phyloP scores from a whole-genome alignment of 2,329 filamentous ascomycete genomes.

The Alternaria sp. region DNA sequence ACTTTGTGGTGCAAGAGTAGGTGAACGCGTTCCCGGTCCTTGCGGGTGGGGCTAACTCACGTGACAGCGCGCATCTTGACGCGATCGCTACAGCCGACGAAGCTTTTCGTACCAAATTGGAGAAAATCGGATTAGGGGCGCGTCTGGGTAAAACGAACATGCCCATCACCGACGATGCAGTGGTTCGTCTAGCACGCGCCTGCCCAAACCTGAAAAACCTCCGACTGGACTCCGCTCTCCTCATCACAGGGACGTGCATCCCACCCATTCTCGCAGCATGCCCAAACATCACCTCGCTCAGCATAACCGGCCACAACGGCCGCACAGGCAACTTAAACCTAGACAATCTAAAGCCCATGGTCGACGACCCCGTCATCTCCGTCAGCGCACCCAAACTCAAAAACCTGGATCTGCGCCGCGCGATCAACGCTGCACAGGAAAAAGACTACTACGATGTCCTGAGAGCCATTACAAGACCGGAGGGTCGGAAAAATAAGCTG shows the following conservation, averaged over 20 bases:
- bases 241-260: not conserved
- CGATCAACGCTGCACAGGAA: not conserved
- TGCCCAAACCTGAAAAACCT: not conserved
- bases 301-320: not conserved
- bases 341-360: not conserved
- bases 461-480: rapidly evolving
- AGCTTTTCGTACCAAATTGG: not conserved
- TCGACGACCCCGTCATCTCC: not conserved
- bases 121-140: not conserved
- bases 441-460: not conserved
- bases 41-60: not conserved
- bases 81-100: not conserved
- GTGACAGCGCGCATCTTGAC: not conserved
- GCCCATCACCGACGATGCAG: not conserved
- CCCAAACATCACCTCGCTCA: not conserved
- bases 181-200: not conserved
- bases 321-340: not conserved
- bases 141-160: not conserved
- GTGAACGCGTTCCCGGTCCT: not conserved
- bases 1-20: not conserved
- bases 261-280: not conserved
- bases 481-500: not conserved
- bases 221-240: rapidly evolving
- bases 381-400: not conserved
- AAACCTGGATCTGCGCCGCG: not conserved